phyloP scores from a whole-genome alignment of 2,329 filamentous ascomycete genomes.

The Botryotinia globosa region DNA sequence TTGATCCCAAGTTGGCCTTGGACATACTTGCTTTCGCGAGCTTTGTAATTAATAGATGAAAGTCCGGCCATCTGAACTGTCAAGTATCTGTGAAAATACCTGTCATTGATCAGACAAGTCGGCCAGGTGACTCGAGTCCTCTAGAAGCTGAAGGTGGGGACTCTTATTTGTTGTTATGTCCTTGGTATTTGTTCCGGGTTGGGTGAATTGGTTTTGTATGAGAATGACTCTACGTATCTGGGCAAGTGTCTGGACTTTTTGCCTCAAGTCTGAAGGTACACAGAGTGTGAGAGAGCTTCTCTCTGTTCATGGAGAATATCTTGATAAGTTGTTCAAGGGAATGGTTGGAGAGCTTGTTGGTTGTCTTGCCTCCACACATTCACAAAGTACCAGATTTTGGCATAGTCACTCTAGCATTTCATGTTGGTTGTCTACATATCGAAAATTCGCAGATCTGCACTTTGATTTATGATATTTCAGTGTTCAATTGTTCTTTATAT shows the following conservation, averaged over 20 bases:
- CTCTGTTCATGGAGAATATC: background rate
- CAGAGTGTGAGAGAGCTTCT: too few relatives aligned
- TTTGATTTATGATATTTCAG: background rate
- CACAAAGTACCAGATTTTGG: background rate
- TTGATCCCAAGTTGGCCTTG: background rate
- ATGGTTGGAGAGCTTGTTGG: background rate
- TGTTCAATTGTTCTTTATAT: background rate
- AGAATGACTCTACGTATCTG: background rate
- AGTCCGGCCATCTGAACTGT: background rate
- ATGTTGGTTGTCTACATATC: background rate
- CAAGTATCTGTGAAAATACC: background rate
- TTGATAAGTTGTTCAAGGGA: background rate
- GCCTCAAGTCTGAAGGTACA: too few relatives aligned
- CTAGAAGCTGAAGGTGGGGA: background rate
- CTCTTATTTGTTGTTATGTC: background rate
- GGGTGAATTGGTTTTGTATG: background rate
- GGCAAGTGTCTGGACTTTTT: too few relatives aligned
- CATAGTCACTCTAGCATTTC: background rate
- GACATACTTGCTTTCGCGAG: background rate
- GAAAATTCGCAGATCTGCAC: background rate
- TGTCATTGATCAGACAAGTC: background rate
- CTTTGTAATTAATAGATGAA: background rate
- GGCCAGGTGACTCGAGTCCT: background rate
- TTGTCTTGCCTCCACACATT: background rate
- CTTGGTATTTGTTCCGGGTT: too few relatives aligned